Percentiles rank a stretch among this genome's conserved stretches.
Conservation (phyloP, 192 early-diverging fungal species). For the Chytriomyces sp. region DNA sequence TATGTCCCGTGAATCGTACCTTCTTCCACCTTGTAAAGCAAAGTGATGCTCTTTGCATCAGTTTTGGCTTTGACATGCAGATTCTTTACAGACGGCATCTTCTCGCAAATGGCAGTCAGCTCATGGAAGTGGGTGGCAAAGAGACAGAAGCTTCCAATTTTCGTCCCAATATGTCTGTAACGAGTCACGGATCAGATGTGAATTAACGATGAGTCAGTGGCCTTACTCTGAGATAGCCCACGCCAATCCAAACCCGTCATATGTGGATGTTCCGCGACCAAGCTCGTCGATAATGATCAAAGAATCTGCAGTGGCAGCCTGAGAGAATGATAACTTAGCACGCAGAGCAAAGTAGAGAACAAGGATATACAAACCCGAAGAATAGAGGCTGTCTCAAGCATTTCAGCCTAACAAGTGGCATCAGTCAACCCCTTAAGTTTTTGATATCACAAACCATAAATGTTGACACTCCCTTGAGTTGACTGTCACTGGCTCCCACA, state of each 20-base stretch:
- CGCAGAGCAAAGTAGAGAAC: constrained; percentile 1
- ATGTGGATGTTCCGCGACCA: constrained; percentile 96
- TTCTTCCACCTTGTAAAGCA: constrained; percentile 88
- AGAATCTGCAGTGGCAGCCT: constrained; percentile 78
- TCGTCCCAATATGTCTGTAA: constrained; percentile 67
- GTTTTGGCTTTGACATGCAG: constrained; percentile 78
- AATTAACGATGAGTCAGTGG: neutral
- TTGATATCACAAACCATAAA: constrained; percentile 67
- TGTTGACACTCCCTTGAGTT: constrained; percentile 90
- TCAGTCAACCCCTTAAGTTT: neutral
- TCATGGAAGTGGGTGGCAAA: constrained; percentile 99
- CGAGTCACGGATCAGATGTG: neutral
- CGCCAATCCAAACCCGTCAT: constrained; percentile 97
- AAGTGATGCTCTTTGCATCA: constrained; percentile 61
- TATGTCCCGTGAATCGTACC: constrained; percentile 39
- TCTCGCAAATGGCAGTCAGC: constrained; percentile 77
- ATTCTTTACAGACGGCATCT: constrained; percentile 77
- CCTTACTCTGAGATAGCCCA: constrained; percentile 93
- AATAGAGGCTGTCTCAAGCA: constrained; percentile 87
- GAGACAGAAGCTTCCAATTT: constrained; percentile 73
- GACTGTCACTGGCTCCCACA: constrained; percentile 93
- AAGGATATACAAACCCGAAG: constrained; percentile 56
- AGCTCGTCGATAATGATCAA: constrained; percentile 96
- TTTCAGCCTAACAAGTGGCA: constrained; percentile 45
- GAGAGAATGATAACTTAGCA: neutral